Evolutionary conservation across 371 early-diverging fungal species (phyloP), one percentile per base, ranked within the genome.

Genomic region (Mortierella sp.): DNA sequence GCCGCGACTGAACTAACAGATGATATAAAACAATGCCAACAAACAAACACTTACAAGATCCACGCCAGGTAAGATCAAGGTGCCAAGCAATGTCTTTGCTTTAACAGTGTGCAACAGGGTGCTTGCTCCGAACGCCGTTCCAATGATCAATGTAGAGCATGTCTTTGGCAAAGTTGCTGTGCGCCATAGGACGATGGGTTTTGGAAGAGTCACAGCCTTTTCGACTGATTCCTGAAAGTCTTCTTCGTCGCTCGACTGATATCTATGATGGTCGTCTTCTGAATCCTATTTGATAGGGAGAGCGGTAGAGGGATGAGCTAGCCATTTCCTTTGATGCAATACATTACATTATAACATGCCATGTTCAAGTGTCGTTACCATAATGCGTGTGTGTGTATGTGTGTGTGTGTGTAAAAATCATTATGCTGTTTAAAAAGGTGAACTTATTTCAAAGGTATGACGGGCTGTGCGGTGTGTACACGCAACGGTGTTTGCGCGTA

Each of bases 171-270:
- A 24, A 5, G 64, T n/a, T 10, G 67, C 16, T 4, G 24, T 63
- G 8, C 47, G 43, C 82, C 82, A 81, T 9, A 69, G 57, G 5
- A 81, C 40, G 16, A 71, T 76, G 2, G 82, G 82, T 36, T 76
- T 75, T 10, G 76, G 73, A 40, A 81, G 60, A 9, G 76, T 72
- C 24, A 80, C 75, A 2, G 73, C 69, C 61, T 81, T 68, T 16
- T 72, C 66, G 21, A 67, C 45, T 3, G 72, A 24, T 45, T 75
- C 76, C 64, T 75, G 67, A 70, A 81, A 72, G 64, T 81, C 82
- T 38, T 81, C 82, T n/a, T 81, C 82, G 63, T 81, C 82, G 50
- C 82, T 81, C 16, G 82, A 81, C 57, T 81, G 82, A 58, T 81
- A 81, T n/a, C 82, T 61, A 61, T 81, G 82, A 65, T 72, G 70